A percentile compares a stretch with the other conserved stretches of the same genome.
Conservation (phyloP, 208 protist species). For the Trypanosoma avium region DNA sequence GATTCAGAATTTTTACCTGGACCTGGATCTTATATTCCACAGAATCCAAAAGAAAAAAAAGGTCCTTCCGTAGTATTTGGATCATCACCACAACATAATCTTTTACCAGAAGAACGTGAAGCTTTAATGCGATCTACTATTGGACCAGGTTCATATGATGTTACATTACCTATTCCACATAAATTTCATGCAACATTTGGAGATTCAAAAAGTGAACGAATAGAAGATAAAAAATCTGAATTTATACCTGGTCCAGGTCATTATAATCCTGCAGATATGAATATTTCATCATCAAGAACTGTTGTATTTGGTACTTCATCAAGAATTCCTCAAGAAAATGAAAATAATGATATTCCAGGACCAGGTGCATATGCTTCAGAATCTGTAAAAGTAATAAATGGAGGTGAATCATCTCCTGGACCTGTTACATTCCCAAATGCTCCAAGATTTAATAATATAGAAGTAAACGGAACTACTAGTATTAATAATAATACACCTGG, state of each 20-base stretch:
- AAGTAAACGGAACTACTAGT: neutral
- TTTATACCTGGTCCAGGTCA: conserved; percentile 24
- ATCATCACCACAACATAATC: conserved; percentile 15
- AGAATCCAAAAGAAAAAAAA: conserved; percentile 15
- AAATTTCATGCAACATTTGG: conserved; percentile 27
- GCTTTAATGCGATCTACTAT: conserved; percentile 8
- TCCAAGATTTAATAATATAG: conserved; percentile 10
- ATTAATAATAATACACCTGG: conserved; percentile 34
- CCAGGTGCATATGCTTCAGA: conserved; percentile 44
- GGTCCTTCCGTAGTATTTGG: conserved; percentile 30
- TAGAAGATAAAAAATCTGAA: neutral
- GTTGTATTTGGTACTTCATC: conserved; percentile 15
- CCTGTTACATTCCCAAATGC: conserved; percentile 26
- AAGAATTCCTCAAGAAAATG: conserved; percentile 1
- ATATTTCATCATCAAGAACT: neutral
- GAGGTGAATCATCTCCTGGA: neutral
- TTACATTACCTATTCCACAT: conserved; percentile 8
- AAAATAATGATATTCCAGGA: conserved; percentile 27
- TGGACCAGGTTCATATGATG: conserved; percentile 57
- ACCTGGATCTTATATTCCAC: conserved; percentile 48
- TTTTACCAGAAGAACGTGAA: conserved; percentile 17
- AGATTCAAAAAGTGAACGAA: neutral
- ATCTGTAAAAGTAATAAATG: neutral
- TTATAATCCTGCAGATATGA: conserved; percentile 3
- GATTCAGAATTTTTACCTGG: conserved; percentile 30